Percentiles rank a stretch among this genome's conserved stretches.
Evolutionary conservation across 2,329 filamentous ascomycete species (phyloP).

Genomic region (Aspergillus sp.): DNA sequence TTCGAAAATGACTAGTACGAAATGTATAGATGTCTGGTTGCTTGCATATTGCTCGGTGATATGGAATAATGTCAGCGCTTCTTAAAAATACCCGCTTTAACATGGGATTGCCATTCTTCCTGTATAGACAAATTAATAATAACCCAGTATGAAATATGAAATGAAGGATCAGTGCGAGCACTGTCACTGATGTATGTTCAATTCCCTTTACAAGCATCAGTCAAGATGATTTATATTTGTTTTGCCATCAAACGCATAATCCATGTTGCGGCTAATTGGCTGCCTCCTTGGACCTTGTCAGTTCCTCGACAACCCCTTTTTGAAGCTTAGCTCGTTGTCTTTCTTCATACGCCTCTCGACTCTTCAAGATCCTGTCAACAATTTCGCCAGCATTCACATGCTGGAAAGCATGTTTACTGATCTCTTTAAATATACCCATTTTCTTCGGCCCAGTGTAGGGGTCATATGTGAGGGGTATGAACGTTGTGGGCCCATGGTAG

Average conservation of each 20-base stretch:
- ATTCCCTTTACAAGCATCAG: no score
- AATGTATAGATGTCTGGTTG: no score
- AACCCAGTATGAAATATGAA: no score
- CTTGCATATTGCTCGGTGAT: no score
- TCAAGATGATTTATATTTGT: neutral
- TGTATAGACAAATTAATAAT: no score
- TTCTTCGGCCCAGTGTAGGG: conserved; percentile 75
- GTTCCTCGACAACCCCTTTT: conserved; percentile 73
- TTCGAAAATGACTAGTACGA: no score
- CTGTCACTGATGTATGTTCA: no score
- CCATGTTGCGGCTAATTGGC: neutral
- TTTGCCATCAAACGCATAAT: neutral
- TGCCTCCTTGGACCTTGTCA: conserved; percentile 55
- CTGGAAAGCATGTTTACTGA: conserved; percentile 72
- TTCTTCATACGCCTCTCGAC: conserved; percentile 82
- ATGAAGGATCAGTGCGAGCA: no score
- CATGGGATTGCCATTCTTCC: no score
- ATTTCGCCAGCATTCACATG: conserved; percentile 91
- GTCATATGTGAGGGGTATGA: conserved; percentile 73
- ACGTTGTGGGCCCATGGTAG: conserved; percentile 93
- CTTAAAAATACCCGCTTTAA: no score
- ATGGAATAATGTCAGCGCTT: no score
- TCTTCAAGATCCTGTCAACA: conserved; percentile 82
- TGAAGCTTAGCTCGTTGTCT: conserved; percentile 84
- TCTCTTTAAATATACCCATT: conserved; percentile 79